Conservation (phyloP, 441 rosid genomes). For the Gossypium trilobum region DNA sequence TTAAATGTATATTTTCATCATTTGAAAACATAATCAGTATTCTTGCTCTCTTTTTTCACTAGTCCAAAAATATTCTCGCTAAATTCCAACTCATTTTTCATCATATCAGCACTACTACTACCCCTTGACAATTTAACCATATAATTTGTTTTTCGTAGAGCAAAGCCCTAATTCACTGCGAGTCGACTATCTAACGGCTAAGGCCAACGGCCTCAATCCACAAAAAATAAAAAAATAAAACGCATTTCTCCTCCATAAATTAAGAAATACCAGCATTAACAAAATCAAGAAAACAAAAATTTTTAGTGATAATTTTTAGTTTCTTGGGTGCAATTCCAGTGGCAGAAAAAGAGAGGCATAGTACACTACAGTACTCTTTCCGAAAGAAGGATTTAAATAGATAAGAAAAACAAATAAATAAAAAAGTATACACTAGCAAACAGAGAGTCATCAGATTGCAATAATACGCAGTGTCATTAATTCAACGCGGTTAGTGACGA, state of each 20-base stretch:
- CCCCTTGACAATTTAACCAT: neutral
- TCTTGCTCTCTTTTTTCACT: neutral
- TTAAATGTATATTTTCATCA: conserved; percentile 1
- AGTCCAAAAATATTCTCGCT: neutral
- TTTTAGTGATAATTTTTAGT: neutral
- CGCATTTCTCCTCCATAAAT: neutral
- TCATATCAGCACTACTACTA: neutral
- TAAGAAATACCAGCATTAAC: neutral
- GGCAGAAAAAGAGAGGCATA: neutral
- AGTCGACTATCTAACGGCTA: neutral
- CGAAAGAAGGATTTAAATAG: neutral
- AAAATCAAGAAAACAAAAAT: neutral
- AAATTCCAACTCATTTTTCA: neutral
- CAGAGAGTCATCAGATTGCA: neutral
- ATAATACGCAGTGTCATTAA: neutral
- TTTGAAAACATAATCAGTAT: neutral
- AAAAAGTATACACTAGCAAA: neutral
- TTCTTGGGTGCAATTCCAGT: neutral
- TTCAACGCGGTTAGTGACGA: neutral
- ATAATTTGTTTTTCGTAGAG: neutral
- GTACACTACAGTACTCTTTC: neutral
- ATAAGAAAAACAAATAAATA: neutral
- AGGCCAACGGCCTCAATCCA: neutral
- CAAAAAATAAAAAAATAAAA: neutral
- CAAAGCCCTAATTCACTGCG: conserved; percentile 3